Evolutionary conservation across 129 eudicot species (phyloP).

Genomic region (Flaveria robusta): DNA sequence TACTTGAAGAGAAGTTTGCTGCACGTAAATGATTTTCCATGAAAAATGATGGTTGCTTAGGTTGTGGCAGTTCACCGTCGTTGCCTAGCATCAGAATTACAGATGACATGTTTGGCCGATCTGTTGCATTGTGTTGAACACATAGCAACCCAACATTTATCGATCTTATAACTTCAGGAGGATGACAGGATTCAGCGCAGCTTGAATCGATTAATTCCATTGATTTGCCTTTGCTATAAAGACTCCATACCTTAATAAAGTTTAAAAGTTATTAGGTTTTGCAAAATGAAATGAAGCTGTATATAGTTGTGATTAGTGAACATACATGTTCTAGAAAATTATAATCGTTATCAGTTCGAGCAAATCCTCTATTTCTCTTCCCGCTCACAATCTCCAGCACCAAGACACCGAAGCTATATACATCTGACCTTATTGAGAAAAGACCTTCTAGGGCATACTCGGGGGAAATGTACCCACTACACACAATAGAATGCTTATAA

Average conservation of each 20-base stretch:
- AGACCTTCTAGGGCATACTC: background rate
- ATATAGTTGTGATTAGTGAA: background rate
- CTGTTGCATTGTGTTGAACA: background rate
- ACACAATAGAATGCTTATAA: background rate
- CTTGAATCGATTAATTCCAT: background rate
- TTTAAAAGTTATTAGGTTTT: background rate
- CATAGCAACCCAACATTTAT: conserved; percentile 2
- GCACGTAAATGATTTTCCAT: background rate
- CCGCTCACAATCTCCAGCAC: too few relatives aligned
- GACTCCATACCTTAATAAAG: background rate
- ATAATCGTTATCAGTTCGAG: background rate
- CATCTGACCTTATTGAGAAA: background rate
- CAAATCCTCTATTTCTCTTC: background rate
- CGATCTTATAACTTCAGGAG: background rate
- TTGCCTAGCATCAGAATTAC: background rate
- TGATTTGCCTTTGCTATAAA: background rate
- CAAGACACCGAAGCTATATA: background rate
- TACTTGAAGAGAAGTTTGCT: background rate
- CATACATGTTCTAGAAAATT: background rate
- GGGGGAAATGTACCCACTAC: background rate
- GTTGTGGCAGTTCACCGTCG: background rate
- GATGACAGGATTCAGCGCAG: background rate
- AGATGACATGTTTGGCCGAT: background rate
- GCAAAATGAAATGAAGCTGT: background rate
- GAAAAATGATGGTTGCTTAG: background rate